Evolutionary conservation across 1,284 basidiomycete species (phyloP).

Genomic region (Coniferiporia sulphurascens): DNA sequence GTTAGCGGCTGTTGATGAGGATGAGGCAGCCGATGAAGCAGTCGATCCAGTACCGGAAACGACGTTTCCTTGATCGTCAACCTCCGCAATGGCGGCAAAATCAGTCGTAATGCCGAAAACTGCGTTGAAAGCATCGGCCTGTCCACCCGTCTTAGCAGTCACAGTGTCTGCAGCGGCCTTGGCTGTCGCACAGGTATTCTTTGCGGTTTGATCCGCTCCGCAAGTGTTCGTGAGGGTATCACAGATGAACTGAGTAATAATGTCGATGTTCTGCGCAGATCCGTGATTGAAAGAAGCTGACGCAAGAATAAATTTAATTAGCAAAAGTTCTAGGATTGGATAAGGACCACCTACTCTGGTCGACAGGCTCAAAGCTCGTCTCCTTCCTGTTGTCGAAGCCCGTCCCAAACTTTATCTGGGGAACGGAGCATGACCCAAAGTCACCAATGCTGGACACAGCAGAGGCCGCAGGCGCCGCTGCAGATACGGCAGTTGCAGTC

Average conservation of each 20-base stretch:
- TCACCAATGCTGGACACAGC: conserved; percentile 34
- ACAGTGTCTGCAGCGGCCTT: conserved; percentile 37
- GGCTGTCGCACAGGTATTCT: conserved; percentile 43
- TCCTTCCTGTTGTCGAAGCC: conserved; percentile 58
- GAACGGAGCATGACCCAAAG: conserved; percentile 54
- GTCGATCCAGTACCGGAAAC: conserved; percentile 25
- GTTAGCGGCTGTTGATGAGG: conserved; percentile 1
- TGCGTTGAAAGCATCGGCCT: conserved; percentile 57
- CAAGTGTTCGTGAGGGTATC: conserved; percentile 48
- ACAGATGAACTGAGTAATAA: conserved; percentile 54
- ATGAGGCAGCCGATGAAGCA: conserved; percentile 16
- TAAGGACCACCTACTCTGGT: conserved; percentile 31
- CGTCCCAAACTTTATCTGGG: conserved; percentile 54
- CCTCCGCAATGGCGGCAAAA: conserved; percentile 33
- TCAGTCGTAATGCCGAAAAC: conserved; percentile 45
- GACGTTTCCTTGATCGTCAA: conserved; percentile 36
- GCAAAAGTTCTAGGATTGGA: too few relatives aligned
- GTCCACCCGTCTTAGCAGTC: conserved; percentile 43
- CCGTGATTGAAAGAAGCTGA: conserved; percentile 47
- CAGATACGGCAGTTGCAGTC: conserved; percentile 19
- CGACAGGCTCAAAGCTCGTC: conserved; percentile 47
- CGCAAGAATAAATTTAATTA: conserved; percentile 20
- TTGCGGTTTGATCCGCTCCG: conserved; percentile 45
- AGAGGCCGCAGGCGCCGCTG: conserved; percentile 23
- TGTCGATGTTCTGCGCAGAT: conserved; percentile 46